Conservation (phyloP, 2,329 filamentous ascomycete genomes). For the Ramularia endophylla region DNA sequence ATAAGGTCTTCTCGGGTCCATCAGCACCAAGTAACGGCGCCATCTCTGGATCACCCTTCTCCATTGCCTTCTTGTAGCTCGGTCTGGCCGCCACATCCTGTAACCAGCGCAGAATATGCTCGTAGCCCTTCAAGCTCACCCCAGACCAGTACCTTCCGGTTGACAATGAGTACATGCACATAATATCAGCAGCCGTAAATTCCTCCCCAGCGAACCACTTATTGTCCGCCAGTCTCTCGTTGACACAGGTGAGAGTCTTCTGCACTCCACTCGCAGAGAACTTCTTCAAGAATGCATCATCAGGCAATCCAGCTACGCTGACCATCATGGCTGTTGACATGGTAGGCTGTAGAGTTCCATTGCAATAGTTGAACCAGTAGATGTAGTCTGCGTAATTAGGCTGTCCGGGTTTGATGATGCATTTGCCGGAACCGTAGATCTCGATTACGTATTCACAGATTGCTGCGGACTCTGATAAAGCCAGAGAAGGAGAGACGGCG, state of each 20-base stretch:
- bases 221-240: constrained; percentile 44
- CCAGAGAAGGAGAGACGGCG: constrained; percentile 29
- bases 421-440: constrained; percentile 46
- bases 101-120: constrained; percentile 26
- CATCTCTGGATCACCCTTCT: constrained; percentile 30
- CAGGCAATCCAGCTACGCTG: constrained; percentile 15
- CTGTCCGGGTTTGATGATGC: constrained; percentile 42
- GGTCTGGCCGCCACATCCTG: constrained; percentile 21
- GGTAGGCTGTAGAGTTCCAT: constrained; percentile 33
- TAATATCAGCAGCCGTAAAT: constrained; percentile 60
- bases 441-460: constrained; percentile 56
- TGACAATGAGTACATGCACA: constrained; percentile 54
- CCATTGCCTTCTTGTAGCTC: constrained; percentile 27
- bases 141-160: constrained; percentile 52
- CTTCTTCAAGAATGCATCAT: constrained; percentile 27
- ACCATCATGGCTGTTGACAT: constrained; percentile 27
- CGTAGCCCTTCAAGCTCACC: constrained; percentile 18
- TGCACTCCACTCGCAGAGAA: constrained; percentile 31
- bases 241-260: constrained; percentile 37
- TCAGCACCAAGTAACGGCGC: constrained; percentile 14
- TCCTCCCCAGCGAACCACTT: constrained; percentile 54
- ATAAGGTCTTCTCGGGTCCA: constrained; percentile 11
- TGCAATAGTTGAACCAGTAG: constrained; percentile 48
- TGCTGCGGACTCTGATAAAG: constrained; percentile 54
- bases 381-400: constrained; percentile 53